These are phyloP conservation scores for Themeda triandra DNA, from an alignment of 176 grass and related monocot species.

Conservation along the genomic window DNA sequence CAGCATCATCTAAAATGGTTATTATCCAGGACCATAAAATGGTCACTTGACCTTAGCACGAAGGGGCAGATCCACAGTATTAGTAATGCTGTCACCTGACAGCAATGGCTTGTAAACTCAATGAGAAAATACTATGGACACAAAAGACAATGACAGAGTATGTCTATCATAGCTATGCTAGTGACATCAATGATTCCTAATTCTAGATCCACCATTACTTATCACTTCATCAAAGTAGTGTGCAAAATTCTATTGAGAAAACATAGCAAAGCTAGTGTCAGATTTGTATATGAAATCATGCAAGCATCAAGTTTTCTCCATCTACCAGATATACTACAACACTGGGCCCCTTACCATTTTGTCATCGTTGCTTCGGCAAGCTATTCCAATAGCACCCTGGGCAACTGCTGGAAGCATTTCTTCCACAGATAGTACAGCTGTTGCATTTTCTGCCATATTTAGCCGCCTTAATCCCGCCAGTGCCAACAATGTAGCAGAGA, in stretches of 20 bases:
- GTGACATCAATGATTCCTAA: background rate
- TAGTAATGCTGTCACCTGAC: background rate
- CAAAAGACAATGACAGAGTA: background rate
- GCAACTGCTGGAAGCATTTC: constrained; percentile 99
- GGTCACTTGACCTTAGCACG: background rate
- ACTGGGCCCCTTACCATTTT: constrained; percentile 73
- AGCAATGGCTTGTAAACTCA: background rate
- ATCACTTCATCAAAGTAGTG: background rate
- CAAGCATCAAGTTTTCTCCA: background rate
- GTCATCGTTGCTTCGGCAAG: constrained; percentile 85
- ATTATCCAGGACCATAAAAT: background rate
- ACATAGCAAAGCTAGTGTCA: background rate
- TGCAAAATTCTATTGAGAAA: background rate
- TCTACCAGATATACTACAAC: constrained; percentile 6
- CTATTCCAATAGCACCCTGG: constrained; percentile 98
- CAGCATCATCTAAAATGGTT: background rate
- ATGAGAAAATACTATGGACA: background rate
- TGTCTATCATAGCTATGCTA: background rate
- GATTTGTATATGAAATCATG: constrained; percentile 18
- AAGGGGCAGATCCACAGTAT: background rate
- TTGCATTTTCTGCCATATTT: constrained; percentile 62
- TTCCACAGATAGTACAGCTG: constrained; percentile 72
- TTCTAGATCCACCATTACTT: background rate
- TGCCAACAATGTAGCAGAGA: constrained; percentile 85
- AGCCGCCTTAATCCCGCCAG: constrained; percentile 92